These are phyloP conservation scores for Emergomyces orientalis DNA, from an alignment of 2,329 filamentous ascomycete genomes.

Conservation along the genomic window DNA sequence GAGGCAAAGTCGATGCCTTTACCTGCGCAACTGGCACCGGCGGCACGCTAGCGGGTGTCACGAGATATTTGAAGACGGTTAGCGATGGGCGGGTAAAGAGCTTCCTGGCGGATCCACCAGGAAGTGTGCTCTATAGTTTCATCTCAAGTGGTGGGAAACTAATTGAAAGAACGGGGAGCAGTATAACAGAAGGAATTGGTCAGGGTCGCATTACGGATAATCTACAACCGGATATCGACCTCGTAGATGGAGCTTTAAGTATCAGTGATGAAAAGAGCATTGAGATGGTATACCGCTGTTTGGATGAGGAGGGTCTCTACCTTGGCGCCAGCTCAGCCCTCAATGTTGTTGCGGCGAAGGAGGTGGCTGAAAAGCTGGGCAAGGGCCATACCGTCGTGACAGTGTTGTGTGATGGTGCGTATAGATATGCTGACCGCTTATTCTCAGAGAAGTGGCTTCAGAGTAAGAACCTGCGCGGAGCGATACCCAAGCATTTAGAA, in stretches of 20 bases:
- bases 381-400: slow-evolving; percentile 87
- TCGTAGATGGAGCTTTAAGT: slow-evolving; percentile 74
- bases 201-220: slow-evolving; percentile 97
- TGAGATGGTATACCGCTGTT: slow-evolving; percentile 91
- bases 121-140: slow-evolving; percentile 87
- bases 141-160: slow-evolving; percentile 76
- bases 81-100: slow-evolving; percentile 70
- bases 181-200: slow-evolving; percentile 95
- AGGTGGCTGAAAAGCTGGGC: slow-evolving; percentile 84
- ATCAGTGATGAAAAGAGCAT: slow-evolving; percentile 92
- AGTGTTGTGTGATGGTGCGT: slow-evolving; percentile 91
- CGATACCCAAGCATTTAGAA: slow-evolving; percentile 74
- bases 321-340: slow-evolving; percentile 86
- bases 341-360: slow-evolving; percentile 91
- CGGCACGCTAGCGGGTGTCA: slow-evolving; percentile 81
- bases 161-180: slow-evolving; percentile 69
- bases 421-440: slow-evolving; percentile 85
- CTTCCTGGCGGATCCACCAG: slow-evolving; percentile 89
- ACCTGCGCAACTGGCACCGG: slow-evolving; percentile 91
- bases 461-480: slow-evolving; percentile 69
- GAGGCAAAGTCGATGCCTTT: slow-evolving; percentile 79
- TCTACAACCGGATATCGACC: slow-evolving; percentile 69
- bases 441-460: slow-evolving; percentile 88
- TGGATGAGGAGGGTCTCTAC: slow-evolving; percentile 94
- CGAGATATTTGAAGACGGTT: slow-evolving; percentile 77